Evolutionary conservation across 2,329 filamentous ascomycete species (phyloP).

Genomic region (Scytalidium sp.): DNA sequence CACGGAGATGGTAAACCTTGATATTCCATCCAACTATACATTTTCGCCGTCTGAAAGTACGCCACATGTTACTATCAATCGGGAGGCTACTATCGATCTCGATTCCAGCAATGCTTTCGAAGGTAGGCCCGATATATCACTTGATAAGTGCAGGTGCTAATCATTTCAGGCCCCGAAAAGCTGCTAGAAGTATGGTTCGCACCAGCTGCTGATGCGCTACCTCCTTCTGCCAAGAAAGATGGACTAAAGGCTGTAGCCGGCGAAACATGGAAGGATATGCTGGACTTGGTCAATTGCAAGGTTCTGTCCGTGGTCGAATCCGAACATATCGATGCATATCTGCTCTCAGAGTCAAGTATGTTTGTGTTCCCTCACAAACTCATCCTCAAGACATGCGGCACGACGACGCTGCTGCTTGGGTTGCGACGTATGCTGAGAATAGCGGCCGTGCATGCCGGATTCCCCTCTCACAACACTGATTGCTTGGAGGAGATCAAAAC

Average conservation of each 20-base stretch:
- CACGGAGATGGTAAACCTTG: constrained; percentile 79
- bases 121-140: constrained; percentile 48
- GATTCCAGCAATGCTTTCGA: constrained; percentile 97
- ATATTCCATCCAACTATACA: constrained; percentile 77
- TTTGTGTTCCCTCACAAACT: constrained; percentile 99
- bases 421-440: constrained; percentile 91
- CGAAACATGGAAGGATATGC: constrained; percentile 92
- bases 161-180: constrained; percentile 77
- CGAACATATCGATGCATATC: constrained; percentile 91
- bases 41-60: constrained; percentile 80
- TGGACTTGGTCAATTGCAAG: constrained; percentile 98
- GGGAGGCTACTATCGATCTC: constrained; percentile 86
- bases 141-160: constrained; percentile 20
- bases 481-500: constrained; percentile 65
- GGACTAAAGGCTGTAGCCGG: constrained; percentile 83
- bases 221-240: constrained; percentile 64
- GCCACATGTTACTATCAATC: constrained; percentile 93
- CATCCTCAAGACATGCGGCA: constrained; percentile 97
- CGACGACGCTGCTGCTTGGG: constrained; percentile 87
- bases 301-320: constrained; percentile 92
- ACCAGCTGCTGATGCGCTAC: constrained; percentile 70
- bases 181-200: constrained; percentile 98
- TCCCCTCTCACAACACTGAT: constrained; percentile 72
- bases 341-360: constrained; percentile 99
- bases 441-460: constrained; percentile 83